These are phyloP conservation scores for Nitzschia inconspicua DNA, from an alignment of 108 stramenopile genomes.

Conservation along the genomic window DNA sequence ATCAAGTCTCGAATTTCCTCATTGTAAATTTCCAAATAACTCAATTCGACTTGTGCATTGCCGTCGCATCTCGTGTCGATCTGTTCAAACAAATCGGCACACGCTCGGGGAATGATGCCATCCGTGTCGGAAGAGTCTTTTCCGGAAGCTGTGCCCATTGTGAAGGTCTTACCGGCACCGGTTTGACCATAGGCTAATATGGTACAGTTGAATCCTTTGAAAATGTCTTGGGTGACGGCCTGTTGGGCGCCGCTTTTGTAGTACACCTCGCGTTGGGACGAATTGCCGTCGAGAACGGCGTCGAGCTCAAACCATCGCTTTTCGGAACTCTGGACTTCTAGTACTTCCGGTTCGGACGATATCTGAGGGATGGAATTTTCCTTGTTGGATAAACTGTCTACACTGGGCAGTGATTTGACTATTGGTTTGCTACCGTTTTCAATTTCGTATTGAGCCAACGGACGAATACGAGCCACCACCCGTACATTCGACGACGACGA, in stretches of 20 bases:
- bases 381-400: background rate
- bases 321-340: slow-evolving; percentile 53
- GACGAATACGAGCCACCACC: slow-evolving; percentile 97
- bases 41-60: slow-evolving; percentile 91
- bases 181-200: slow-evolving; percentile 99
- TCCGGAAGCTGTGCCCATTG: slow-evolving; percentile 84
- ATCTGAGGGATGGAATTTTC: background rate
- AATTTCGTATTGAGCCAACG: slow-evolving; percentile 87
- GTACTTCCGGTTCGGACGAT: slow-evolving; percentile 37
- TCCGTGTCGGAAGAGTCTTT: slow-evolving; percentile 20
- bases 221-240: slow-evolving; percentile 90
- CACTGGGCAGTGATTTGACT: slow-evolving; percentile 23
- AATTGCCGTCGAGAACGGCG: slow-evolving; percentile 84
- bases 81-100: slow-evolving; percentile 83
- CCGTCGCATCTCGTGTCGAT: slow-evolving; percentile 60
- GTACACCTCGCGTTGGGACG: slow-evolving; percentile 89
- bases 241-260: slow-evolving; percentile 77
- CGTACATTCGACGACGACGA: slow-evolving; percentile 29
- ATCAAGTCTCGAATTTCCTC: slow-evolving; percentile 96
- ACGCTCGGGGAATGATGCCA: slow-evolving; percentile 96
- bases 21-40: slow-evolving; percentile 98
- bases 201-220: slow-evolving; percentile 98
- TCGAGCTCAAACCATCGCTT: slow-evolving; percentile 93
- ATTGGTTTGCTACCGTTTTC: slow-evolving; percentile 78
- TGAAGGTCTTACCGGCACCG: slow-evolving; percentile 78